Conservation (phyloP, 2,329 filamentous ascomycete species). For the Colletotrichum abscissum region DNA sequence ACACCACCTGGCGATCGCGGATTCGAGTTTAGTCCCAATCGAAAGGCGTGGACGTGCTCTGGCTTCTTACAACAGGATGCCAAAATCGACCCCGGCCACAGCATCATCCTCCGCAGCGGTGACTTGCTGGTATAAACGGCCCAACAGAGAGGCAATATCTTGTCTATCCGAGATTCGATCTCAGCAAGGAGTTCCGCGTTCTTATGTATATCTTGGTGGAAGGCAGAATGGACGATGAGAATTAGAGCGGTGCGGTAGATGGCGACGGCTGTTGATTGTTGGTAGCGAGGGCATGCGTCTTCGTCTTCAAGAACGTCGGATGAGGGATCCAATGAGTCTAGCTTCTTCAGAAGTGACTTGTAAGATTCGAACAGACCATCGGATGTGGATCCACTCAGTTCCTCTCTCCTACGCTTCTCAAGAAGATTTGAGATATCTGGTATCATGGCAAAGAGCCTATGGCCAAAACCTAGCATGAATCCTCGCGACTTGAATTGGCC, state of each 20-base stretch:
- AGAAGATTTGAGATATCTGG: not conserved
- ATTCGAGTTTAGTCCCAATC: not conserved
- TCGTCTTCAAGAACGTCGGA: not conserved
- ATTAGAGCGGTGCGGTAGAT: not conserved
- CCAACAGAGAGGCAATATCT: not conserved
- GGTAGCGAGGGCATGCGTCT: not conserved
- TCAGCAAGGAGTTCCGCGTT: not conserved
- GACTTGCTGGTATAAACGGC: not conserved
- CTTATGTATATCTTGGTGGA: not conserved
- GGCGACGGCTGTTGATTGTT: not conserved
- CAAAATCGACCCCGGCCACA: conserved; percentile 2
- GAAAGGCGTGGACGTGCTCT: not conserved
- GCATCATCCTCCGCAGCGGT: not conserved
- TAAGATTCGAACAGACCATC: not conserved
- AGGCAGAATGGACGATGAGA: not conserved
- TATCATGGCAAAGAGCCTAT: not conserved
- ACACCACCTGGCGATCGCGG: not conserved
- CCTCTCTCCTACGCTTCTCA: not conserved
- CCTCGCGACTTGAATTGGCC: not conserved
- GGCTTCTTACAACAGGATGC: conserved; percentile 1
- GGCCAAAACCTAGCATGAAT: not conserved
- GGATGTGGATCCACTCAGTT: not conserved
- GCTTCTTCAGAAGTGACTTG: not conserved
- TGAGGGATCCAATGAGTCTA: not conserved
- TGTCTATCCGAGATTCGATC: not conserved